Evolutionary conservation across 2,329 filamentous ascomycete species (phyloP), one percentile per base, ranked within the genome.

Genomic region (Diaporthe longicolla): DNA sequence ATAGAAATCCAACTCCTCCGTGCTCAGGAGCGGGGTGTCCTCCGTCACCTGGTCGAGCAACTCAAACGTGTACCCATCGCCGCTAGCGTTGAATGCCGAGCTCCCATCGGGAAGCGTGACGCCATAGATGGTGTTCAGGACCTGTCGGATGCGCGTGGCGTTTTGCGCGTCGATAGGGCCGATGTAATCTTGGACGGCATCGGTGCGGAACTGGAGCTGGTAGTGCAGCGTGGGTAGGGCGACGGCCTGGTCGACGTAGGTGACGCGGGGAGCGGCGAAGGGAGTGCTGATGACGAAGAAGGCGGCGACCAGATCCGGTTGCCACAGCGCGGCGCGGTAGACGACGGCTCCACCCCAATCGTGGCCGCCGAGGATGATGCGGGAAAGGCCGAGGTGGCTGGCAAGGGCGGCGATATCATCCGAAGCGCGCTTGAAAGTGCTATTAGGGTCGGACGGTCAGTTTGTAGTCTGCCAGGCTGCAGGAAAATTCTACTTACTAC

Each of bases 341-440:
- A 93, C 93, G 37, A 95, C 86, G 3, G 88, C 87, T 78, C 94
- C 95, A 82, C 96, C 96, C 94, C 96, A 98, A 84, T 98, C 96
- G 84, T 98, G 96, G 10, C 95, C 96, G 65, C 95, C 95, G 19
- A 98, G 88, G 73, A 98, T 92, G 79, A 98, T 93, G 72, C 84
- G 84, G 0, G 68, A 71, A 4, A 71, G 32, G 26, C 54, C 68
- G 9, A 71, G 68, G 11, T 58, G 50, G 26, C 70, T 73, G 66
- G 37, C 66, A 58, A 24, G 40, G 50, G 59, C 91, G 26, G 90
- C 92, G 77, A 98, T 89, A 79, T 98, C 95, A 68, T 92, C 89
- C 26, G 93, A 89, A 74, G 93, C 90, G 76, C 88, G 90, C 85
- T 95, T 96, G 81, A 91, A 86, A 26, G 90, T 71, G 54, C 68